Percentiles rank a stretch among this genome's conserved stretches.
Conservation (phyloP, 495 filamentous ascomycete species). For the Haplographium delicatum region DNA sequence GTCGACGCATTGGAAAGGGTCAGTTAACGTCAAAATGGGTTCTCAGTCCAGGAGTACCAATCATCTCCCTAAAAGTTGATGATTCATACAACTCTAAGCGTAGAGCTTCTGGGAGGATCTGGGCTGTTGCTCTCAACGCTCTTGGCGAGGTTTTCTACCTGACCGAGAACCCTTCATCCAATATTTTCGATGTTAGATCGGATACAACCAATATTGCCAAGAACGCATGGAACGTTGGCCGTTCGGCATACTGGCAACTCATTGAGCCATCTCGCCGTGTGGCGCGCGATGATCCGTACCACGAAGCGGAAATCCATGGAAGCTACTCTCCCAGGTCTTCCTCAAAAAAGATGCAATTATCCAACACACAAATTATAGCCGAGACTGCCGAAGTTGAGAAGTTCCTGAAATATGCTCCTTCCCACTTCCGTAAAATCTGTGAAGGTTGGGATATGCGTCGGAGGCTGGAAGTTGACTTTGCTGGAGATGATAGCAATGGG, state of each 20-base stretch:
- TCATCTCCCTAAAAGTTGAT: slow-evolving; percentile 80
- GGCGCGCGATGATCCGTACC: slow-evolving; percentile 66
- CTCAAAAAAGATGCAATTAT: slow-evolving; percentile 64
- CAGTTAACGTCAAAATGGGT: slow-evolving; percentile 83
- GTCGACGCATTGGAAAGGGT: slow-evolving; percentile 62
- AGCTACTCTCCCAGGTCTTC: slow-evolving; percentile 66
- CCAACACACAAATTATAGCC: slow-evolving; percentile 59
- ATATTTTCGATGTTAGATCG: slow-evolving; percentile 35
- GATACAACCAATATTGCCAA: slow-evolving; percentile 39
- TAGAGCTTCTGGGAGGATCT: slow-evolving; percentile 63
- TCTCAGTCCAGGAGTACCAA: slow-evolving; percentile 86
- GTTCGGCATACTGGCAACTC: slow-evolving; percentile 72
- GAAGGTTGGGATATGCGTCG: slow-evolving; percentile 91
- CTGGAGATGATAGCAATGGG: slow-evolving; percentile 64
- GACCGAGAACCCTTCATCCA: slow-evolving; percentile 52
- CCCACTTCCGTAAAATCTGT: slow-evolving; percentile 73
- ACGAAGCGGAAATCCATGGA: slow-evolving; percentile 50
- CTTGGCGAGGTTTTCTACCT: slow-evolving; percentile 89
- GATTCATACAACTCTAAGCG: slow-evolving; percentile 68
- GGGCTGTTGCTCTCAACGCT: slow-evolving; percentile 86
- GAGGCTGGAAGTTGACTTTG: slow-evolving; percentile 83
- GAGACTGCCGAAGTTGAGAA: slow-evolving; percentile 79
- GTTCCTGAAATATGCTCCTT: slow-evolving; percentile 67
- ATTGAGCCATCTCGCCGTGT: slow-evolving; percentile 68
- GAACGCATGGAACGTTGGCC: slow-evolving; percentile 73